Conservation (phyloP, 2,329 filamentous ascomycete genomes). For the Celoporthe dispersa region DNA sequence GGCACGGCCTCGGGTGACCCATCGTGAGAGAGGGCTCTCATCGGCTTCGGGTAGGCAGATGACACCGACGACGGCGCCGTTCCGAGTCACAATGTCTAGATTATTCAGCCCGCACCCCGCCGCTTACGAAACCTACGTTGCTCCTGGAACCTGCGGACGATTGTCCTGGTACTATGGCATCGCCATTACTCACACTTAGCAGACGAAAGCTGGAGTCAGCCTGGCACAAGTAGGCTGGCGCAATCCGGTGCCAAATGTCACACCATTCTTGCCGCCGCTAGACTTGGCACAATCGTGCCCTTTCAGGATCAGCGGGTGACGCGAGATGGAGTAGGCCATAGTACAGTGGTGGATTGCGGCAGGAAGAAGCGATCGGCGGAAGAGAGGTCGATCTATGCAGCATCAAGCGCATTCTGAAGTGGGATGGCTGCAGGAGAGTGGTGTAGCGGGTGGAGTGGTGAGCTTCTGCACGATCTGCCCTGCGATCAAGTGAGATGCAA, state of each 20-base stretch:
- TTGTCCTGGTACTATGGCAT: background rate
- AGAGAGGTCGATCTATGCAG: slow-evolving; percentile 2
- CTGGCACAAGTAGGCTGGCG: background rate
- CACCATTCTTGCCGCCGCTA: background rate
- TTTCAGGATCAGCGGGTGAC: background rate
- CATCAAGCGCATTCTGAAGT: background rate
- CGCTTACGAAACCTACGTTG: background rate
- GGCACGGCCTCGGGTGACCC: background rate
- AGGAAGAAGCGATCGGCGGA: background rate
- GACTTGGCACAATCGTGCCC: background rate
- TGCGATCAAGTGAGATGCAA: background rate
- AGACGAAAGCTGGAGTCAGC: background rate
- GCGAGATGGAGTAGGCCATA: background rate
- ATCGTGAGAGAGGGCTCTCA: background rate
- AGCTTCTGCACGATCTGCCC: background rate
- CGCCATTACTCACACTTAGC: background rate
- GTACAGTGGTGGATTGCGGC: background rate
- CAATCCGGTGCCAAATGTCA: background rate
- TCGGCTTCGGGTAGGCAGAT: background rate
- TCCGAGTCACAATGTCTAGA: background rate
- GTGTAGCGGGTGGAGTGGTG: background rate
- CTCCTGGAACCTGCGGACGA: background rate
- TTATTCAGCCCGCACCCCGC: background rate
- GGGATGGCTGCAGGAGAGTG: background rate
- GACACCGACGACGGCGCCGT: background rate